Evolutionary conservation across 2,329 filamentous ascomycete genomes (phyloP).

Genomic region (Penicillium verrucosum): DNA sequence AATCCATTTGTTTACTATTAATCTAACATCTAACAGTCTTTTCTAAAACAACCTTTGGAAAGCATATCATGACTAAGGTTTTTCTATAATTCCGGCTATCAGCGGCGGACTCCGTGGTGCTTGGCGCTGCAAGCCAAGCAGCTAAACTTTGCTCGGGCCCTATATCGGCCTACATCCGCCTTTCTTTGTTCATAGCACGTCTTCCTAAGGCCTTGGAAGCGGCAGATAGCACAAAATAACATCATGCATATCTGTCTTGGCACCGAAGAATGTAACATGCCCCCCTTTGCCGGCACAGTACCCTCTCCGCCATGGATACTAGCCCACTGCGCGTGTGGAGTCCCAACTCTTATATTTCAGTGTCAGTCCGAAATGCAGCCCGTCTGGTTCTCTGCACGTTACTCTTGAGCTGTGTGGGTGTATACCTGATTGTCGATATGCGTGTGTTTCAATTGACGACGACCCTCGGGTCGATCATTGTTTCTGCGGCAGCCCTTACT

Average conservation of each 20-base stretch:
- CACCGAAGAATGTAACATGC: conserved; percentile 16
- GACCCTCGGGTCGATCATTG: conserved; percentile 22
- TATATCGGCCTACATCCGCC: neutral
- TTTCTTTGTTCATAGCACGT: conserved; percentile 6
- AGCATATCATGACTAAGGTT: neutral
- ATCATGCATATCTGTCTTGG: conserved; percentile 19
- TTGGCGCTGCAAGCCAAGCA: conserved; percentile 25
- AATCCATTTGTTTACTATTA: neutral
- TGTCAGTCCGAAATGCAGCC: neutral
- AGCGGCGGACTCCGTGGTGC: conserved; percentile 10
- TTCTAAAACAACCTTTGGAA: neutral
- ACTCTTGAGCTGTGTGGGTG: neutral
- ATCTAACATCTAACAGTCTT: too few relatives aligned
- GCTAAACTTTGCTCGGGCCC: neutral
- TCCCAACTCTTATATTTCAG: neutral
- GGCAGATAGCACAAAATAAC: neutral
- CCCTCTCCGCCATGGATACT: neutral
- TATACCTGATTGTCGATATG: conserved; percentile 20
- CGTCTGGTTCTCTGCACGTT: conserved; percentile 1
- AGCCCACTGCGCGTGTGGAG: neutral
- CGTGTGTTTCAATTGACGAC: conserved; percentile 26
- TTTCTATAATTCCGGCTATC: conserved; percentile 8
- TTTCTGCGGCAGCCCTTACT: conserved; percentile 26
- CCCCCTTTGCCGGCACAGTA: conserved; percentile 10
- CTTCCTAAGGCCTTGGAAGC: conserved; percentile 1